Evolutionary conservation across 495 filamentous ascomycete genomes (phyloP).

Genomic region (Xanthoparmelia taractica): DNA sequence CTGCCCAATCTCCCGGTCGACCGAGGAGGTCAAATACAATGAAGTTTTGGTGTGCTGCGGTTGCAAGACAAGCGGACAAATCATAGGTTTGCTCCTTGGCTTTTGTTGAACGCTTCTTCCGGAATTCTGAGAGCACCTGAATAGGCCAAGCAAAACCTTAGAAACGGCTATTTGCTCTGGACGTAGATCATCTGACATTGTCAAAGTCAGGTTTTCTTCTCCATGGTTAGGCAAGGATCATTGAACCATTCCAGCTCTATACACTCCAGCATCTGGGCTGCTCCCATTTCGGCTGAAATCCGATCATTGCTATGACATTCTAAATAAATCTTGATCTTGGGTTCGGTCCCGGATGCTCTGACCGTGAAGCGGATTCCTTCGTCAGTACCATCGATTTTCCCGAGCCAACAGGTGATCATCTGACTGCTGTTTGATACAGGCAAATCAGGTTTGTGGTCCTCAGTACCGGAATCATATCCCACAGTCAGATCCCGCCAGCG

Average conservation of each 20-base stretch:
- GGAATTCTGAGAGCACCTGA: neutral
- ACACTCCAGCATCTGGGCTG: conserved; percentile 44
- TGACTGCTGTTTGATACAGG: conserved; percentile 53
- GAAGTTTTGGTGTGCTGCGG: neutral
- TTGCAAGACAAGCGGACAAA: neutral
- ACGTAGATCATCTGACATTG: neutral
- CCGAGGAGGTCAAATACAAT: neutral
- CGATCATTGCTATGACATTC: conserved; percentile 44
- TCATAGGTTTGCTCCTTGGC: neutral
- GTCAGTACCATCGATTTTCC: conserved; percentile 30
- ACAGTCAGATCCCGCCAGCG: conserved; percentile 63
- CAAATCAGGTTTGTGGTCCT: conserved; percentile 47
- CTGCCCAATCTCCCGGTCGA: neutral
- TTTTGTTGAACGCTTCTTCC: neutral
- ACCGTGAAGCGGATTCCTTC: conserved; percentile 56
- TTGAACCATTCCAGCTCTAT: conserved; percentile 54
- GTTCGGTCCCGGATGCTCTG: conserved; percentile 63
- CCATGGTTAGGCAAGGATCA: conserved; percentile 19
- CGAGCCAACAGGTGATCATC: conserved; percentile 66
- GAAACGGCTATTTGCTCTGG: neutral
- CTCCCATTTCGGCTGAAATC: conserved; percentile 44
- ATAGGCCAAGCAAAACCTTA: neutral
- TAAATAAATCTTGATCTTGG: conserved; percentile 57
- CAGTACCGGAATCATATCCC: conserved; percentile 53
- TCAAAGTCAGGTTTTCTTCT: conserved; percentile 9